Evolutionary conservation across 495 filamentous ascomycete species (phyloP), one percentile per base, ranked within the genome.

Genomic region (Podospora conica): DNA sequence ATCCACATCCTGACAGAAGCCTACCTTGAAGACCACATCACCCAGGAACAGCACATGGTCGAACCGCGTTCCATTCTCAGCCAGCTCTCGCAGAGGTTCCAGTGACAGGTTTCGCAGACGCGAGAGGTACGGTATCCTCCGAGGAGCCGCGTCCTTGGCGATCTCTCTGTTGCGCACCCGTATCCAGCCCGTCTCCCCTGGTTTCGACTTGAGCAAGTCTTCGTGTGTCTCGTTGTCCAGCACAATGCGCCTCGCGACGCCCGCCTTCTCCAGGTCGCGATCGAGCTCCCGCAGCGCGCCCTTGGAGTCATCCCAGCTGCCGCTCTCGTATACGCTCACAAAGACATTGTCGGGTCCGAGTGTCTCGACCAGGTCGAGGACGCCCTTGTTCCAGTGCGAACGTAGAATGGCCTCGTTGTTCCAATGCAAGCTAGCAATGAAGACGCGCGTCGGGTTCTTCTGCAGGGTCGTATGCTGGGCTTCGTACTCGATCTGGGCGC

Each of bases 1-100:
- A 31, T 10, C n/a, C 24, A 22, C 10, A 22, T 0, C 3, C 27
- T 4, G 10, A 27, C 7, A 29, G 24, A 12, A 22, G 22, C 81
- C 7, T 66, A 91, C 88, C 40, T 80, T 84, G 66, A 93, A 93
- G 3, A 88, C 86, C 18, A 92, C 87, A 73, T 93, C 90, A 72
- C 91, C 91, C 48, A 93, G 72, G 74, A 89, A 94, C 1, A 94
- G 73, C 5, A 93, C 77, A 68, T 84, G 84, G 69, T 92, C 88
- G 71, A 91, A 92, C 7, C 64, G 78, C 4, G 78, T 73, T n/a
- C 83, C 82, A 27, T 75, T 68, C 59, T 77, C 67, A 2, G 76
- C 78, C 29, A 87, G 71, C 61, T 82, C 73, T 66, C 84, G 76
- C 27, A 90, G 66, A 10, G 79, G 80, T 59, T 80, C 65, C 66